Evolutionary conservation across 441 rosid species (phyloP), one percentile per base, ranked within the genome.

Genomic region (Euphorbia celastroides): DNA sequence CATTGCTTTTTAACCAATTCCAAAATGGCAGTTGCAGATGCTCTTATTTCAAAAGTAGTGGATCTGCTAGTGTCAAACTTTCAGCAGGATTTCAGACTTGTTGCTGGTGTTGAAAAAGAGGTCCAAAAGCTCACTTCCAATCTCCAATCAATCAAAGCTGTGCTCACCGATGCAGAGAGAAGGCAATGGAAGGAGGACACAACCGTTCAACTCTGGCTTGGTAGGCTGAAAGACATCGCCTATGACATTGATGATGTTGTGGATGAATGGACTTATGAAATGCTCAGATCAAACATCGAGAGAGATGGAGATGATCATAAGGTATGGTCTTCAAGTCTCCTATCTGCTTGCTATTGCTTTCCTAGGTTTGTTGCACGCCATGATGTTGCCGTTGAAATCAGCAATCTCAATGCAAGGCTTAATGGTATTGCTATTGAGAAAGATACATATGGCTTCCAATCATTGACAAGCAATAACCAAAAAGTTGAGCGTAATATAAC

Each of bases 181-280:
- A 82, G 84, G 86, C 82, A 82, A 50, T 7, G 5, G 10, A 5
- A 20, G 56, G 56, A 60, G 46, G 46, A n/a, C n/a, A n/a, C 5
- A 60, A 34, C 17, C 10, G 63, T 60, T 16, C 20, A 31, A 16
- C 63, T 27, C 13, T 58, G 62, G 62, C 25, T 66, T 0, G 25
- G 41, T 13, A 42, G 20, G 57, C 57, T 67, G 17, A 67, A 44
- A 50, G 22, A 9, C 48, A 16, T 58, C n/a, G 2, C 41, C 27
- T 67, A 58, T 34, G 65, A 67, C 64, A 3, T 58, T 5, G 57
- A 58, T 30, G 64, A 57, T 28, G 44, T 58, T 38, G 16, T 67
- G 25, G 70, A 67, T 7, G 64, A 57, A 19, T 58, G 65, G 65
- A 67, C 5, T 52, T n/a, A 41, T 32, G 57, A 10, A 16, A 57